Conservation (phyloP, 805 yeast species). For the Brettanomyces anomalus region DNA sequence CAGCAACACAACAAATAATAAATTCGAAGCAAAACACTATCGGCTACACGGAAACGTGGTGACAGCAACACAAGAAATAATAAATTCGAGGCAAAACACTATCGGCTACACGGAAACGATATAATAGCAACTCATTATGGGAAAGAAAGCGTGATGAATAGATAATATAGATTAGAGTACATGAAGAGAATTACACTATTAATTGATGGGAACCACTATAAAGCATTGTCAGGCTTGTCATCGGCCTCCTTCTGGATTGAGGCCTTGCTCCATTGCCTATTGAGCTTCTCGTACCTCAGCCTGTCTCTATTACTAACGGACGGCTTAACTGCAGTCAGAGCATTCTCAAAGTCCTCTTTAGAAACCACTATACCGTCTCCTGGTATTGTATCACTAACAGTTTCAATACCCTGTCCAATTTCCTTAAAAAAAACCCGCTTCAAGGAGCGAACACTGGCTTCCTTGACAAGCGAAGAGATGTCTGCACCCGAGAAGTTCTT, state of each 20-base stretch:
- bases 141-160: no score
- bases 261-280: constrained; percentile 67
- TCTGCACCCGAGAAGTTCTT: constrained; percentile 95
- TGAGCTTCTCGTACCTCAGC: constrained; percentile 62
- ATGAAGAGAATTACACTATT: no score
- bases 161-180: no score
- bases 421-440: constrained; percentile 58
- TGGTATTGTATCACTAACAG: constrained; percentile 16
- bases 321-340: constrained; percentile 72
- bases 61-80: no score
- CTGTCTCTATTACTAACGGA: constrained; percentile 86
- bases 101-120: no score
- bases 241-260: not conserved
- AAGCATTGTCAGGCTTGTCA: no score
- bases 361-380: constrained; percentile 36
- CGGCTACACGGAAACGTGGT: no score
- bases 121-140: no score
- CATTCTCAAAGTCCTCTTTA: constrained; percentile 55
- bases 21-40: no score
- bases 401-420: constrained; percentile 39
- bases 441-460: constrained; percentile 86
- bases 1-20: no score
- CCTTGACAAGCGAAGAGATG: constrained; percentile 81
- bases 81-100: no score
- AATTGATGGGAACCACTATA: no score